Conservation (phyloP, 1,139 yeast species). For the Yamadazyma jaroonii region DNA sequence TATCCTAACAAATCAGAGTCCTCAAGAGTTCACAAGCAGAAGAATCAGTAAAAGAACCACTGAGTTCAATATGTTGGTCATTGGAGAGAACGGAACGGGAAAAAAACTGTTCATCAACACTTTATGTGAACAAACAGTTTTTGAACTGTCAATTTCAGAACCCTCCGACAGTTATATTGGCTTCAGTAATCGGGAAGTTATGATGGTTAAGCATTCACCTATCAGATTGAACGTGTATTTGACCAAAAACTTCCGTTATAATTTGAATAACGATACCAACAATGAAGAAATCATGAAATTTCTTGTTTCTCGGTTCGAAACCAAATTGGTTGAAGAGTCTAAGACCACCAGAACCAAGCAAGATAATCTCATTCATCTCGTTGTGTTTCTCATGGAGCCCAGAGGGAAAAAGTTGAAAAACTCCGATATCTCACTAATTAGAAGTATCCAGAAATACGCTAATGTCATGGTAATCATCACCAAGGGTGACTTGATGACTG, state of each 20-base stretch:
- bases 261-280: slow-evolving; percentile 31
- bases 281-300: slow-evolving; percentile 36
- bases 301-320: slow-evolving; percentile 55
- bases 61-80: slow-evolving; percentile 25
- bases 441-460: slow-evolving; percentile 44
- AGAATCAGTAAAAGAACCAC: slow-evolving; percentile 18
- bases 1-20: slow-evolving; percentile 10
- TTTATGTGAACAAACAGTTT: slow-evolving; percentile 22
- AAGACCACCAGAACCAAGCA: slow-evolving; percentile 54
- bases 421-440: slow-evolving; percentile 50
- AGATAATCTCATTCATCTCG: slow-evolving; percentile 60
- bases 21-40: slow-evolving; percentile 12
- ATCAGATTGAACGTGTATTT: slow-evolving; percentile 22
- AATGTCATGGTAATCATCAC: slow-evolving; percentile 58
- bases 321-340: slow-evolving; percentile 56
- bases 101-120: slow-evolving; percentile 32
- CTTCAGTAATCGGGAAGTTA: slow-evolving; percentile 2
- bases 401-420: slow-evolving; percentile 44
- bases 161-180: not conserved
- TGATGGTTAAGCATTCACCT: slow-evolving; percentile 17
- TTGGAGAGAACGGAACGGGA: slow-evolving; percentile 37
- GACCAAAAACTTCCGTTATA: slow-evolving; percentile 29
- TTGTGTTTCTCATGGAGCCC: slow-evolving; percentile 56
- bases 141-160: slow-evolving; percentile 2
- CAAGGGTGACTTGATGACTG: slow-evolving; percentile 57